These are phyloP conservation scores for Penicillium verrucosum DNA, from an alignment of 2,329 filamentous ascomycete genomes.

Conservation along the genomic window DNA sequence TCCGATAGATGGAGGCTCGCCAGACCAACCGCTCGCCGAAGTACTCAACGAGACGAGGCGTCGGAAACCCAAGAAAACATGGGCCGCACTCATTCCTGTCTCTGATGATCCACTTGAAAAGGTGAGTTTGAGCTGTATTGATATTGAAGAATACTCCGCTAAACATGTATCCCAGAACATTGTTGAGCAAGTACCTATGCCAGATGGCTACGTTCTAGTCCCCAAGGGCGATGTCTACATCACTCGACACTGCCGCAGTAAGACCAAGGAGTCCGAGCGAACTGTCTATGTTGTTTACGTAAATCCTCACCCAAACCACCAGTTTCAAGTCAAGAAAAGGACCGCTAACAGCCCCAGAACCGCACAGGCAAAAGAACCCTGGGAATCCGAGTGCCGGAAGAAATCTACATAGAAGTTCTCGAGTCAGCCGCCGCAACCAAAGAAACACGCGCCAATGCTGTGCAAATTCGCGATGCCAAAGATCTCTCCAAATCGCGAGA, in stretches of 20 bases:
- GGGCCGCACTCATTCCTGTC: slow-evolving; percentile 15
- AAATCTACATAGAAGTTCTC: slow-evolving; percentile 40
- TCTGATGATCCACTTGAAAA: slow-evolving; percentile 29
- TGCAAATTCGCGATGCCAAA: slow-evolving; percentile 36
- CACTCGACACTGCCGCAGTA: slow-evolving; percentile 41
- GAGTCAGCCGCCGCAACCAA: slow-evolving; percentile 40
- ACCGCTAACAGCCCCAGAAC: slow-evolving; percentile 20
- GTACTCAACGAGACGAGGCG: slow-evolving; percentile 3
- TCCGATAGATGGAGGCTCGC: not conserved
- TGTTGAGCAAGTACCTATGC: slow-evolving; percentile 26
- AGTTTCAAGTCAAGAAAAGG: not conserved
- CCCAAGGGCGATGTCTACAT: slow-evolving; percentile 44
- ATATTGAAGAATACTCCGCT: not conserved
- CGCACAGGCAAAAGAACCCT: slow-evolving; percentile 31
- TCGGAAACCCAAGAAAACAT: slow-evolving; percentile 6
- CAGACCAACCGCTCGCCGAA: not conserved
- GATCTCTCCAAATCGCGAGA: slow-evolving; percentile 25
- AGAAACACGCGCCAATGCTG: slow-evolving; percentile 39
- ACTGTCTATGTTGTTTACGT: slow-evolving; percentile 41
- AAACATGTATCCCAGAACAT: slow-evolving; percentile 29
- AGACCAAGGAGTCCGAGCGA: slow-evolving; percentile 32
- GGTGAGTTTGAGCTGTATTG: slow-evolving; percentile 16
- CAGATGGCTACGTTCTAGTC: slow-evolving; percentile 39
- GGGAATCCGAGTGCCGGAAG: slow-evolving; percentile 45
- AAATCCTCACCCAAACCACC: slow-evolving; percentile 7